Conservation (phyloP, 345 rosid species). For the Capsella bursapastoris region DNA sequence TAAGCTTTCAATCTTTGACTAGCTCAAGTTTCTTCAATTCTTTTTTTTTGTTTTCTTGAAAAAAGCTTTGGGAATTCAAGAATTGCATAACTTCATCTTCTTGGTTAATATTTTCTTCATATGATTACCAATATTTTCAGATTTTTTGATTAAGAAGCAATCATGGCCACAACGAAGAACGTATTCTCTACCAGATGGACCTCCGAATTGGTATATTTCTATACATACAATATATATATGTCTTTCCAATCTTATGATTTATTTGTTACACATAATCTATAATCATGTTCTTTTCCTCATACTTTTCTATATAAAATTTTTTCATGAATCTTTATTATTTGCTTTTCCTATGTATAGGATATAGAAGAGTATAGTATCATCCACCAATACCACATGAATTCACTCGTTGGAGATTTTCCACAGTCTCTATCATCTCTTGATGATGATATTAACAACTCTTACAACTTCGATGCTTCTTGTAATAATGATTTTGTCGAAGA, state of each 20-base stretch:
- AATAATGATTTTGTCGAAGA: conserved; percentile 15
- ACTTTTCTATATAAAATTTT: too few relatives aligned
- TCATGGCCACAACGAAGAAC: conserved; percentile 32
- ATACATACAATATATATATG: not conserved
- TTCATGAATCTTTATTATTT: not conserved
- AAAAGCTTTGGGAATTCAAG: conserved; percentile 3
- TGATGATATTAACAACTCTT: conserved; percentile 14
- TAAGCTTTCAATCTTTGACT: conserved; percentile 5
- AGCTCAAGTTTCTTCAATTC: conserved; percentile 5
- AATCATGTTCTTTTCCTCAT: not conserved
- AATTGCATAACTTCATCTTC: not conserved
- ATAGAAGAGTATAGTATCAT: conserved; percentile 37
- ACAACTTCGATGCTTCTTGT: conserved; percentile 21
- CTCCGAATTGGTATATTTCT: conserved; percentile 26
- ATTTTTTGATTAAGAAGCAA: conserved; percentile 5
- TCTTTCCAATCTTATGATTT: not conserved
- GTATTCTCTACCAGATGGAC: conserved; percentile 32
- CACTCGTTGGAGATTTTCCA: conserved; percentile 39
- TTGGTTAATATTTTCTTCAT: conserved; percentile 2
- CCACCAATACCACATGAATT: conserved; percentile 39
- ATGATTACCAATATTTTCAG: conserved; percentile 26
- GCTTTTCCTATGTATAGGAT: conserved; percentile 28
- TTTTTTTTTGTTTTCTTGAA: not conserved
- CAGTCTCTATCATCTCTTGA: conserved; percentile 20
- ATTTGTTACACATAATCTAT: not conserved